These are phyloP conservation scores for Echeveria elegans DNA, from an alignment of 164 flowering plant genomes.

Conservation along the genomic window DNA sequence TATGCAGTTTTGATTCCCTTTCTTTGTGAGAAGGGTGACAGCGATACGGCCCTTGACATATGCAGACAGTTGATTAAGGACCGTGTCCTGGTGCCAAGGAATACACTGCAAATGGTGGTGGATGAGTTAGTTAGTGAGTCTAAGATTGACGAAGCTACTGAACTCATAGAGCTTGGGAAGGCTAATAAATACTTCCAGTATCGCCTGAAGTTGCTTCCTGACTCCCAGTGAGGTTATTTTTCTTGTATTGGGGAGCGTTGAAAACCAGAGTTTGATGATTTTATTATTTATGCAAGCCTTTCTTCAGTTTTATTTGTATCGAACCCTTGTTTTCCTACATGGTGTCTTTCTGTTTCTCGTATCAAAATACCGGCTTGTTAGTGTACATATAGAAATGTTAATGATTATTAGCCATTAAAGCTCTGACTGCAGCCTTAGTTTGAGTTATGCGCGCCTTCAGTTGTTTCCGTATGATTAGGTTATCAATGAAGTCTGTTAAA, in stretches of 20 bases:
- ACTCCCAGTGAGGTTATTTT: background rate
- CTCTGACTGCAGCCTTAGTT: background rate
- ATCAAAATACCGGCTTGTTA: background rate
- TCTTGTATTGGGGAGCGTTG: background rate
- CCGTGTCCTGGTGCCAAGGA: conserved; percentile 6
- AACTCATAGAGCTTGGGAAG: conserved; percentile 9
- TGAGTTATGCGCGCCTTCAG: too few species aligned
- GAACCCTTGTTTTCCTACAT: background rate
- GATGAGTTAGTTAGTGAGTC: conserved; percentile 10
- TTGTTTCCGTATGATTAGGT: background rate
- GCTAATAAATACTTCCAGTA: conserved; percentile 9
- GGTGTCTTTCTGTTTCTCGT: background rate
- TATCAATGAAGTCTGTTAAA: background rate
- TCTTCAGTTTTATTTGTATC: background rate
- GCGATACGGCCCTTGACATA: background rate
- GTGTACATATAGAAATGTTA: background rate
- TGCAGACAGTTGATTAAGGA: conserved; percentile 3
- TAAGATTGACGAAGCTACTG: conserved; percentile 9
- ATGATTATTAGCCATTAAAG: background rate
- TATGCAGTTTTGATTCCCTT: conserved; percentile 3
- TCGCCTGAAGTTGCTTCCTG: conserved; percentile 6
- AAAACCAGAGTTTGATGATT: background rate
- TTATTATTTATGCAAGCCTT: background rate
- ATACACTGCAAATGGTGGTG: conserved; percentile 3
- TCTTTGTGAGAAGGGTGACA: conserved; percentile 7